phyloP scores from a whole-genome alignment of 257 asterid species.

The Handroanthus guayacan region DNA sequence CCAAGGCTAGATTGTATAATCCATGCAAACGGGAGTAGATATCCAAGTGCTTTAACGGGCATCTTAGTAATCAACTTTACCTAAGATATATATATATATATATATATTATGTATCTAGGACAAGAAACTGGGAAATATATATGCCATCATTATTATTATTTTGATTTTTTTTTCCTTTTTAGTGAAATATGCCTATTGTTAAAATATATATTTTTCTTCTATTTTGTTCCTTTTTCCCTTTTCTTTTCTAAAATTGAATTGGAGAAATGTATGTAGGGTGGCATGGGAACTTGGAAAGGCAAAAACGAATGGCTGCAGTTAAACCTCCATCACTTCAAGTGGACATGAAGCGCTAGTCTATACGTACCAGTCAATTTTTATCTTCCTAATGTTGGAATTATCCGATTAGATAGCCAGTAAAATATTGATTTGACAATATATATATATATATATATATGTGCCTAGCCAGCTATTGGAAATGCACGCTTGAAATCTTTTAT shows the following conservation, averaged over 20 bases:
- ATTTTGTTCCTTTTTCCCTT: not conserved
- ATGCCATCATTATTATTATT: too few species aligned
- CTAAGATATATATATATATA: too few species aligned
- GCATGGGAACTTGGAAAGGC: constrained; percentile 64
- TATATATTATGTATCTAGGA: too few species aligned
- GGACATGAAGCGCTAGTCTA: constrained; percentile 43
- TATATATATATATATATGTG: not conserved
- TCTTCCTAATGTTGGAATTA: not conserved
- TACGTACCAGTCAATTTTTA: not conserved
- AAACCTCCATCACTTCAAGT: constrained; percentile 45
- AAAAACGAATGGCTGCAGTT: constrained; percentile 37
- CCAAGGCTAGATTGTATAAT: too few species aligned
- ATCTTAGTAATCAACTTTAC: too few species aligned
- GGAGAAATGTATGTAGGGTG: constrained; percentile 44
- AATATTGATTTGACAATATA: constrained; percentile 33
- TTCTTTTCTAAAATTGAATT: not conserved
- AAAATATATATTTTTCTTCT: too few species aligned
- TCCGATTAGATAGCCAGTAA: not conserved
- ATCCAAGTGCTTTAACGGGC: too few species aligned
- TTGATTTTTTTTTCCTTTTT: not conserved
- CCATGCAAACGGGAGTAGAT: too few species aligned
- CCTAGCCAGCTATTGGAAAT: not conserved
- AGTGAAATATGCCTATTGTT: too few species aligned
- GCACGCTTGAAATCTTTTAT: constrained; percentile 10
- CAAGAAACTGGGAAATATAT: too few species aligned